phyloP scores from a whole-genome alignment of 2,329 filamentous ascomycete genomes.

The Claviceps sp. region DNA sequence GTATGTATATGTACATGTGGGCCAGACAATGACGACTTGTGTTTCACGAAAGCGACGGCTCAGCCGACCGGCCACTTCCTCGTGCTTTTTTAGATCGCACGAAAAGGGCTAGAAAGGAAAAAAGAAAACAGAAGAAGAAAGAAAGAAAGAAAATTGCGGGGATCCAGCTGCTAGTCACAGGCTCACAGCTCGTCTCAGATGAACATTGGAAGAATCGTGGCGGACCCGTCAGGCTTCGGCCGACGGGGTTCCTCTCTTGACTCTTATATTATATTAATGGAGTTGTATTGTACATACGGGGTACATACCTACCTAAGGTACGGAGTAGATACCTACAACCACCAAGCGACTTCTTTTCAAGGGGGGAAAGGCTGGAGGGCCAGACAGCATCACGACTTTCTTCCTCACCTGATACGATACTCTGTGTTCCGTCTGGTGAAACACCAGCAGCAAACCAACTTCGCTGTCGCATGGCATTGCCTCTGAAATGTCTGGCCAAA shows the following conservation, averaged over 20 bases:
- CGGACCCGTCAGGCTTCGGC: neutral
- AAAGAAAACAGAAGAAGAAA: neutral
- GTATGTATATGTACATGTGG: too few relatives aligned
- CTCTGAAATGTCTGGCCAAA: neutral
- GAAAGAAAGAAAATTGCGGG: neutral
- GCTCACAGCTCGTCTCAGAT: neutral
- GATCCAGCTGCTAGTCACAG: neutral
- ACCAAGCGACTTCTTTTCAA: neutral
- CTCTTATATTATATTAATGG: too few relatives aligned
- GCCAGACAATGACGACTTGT: too few relatives aligned
- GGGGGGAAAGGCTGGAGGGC: neutral
- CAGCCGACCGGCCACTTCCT: too few relatives aligned
- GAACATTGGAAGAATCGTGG: neutral
- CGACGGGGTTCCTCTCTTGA: neutral
- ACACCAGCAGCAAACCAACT: neutral
- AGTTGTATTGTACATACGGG: too few relatives aligned
- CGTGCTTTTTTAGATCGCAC: neutral
- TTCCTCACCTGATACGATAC: neutral
- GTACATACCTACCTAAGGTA: too few relatives aligned
- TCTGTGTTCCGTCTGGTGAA: neutral
- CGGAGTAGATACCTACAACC: too few relatives aligned
- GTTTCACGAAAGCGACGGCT: too few relatives aligned
- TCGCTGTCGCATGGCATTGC: neutral
- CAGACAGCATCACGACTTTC: neutral
- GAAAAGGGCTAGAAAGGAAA: neutral